A percentile compares a stretch with the other conserved stretches of the same genome.
These are phyloP conservation scores for Hymenoscyphus linearis DNA, from an alignment of 2,329 filamentous ascomycete species.

Conservation along the genomic window DNA sequence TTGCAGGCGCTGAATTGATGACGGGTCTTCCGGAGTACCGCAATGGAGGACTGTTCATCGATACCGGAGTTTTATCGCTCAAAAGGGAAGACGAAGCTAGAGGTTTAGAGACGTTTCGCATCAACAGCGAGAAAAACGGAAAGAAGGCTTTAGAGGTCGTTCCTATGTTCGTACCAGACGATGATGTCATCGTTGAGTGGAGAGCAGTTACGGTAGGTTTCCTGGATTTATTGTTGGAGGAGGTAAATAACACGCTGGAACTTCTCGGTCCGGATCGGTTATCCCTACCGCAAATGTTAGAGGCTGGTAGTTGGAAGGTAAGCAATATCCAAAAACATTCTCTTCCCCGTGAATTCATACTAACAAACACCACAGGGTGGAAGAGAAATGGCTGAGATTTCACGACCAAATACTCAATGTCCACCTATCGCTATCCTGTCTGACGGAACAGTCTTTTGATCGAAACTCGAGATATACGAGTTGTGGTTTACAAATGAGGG, in stretches of 20 bases:
- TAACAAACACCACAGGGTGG: constrained; percentile 59
- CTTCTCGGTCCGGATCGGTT: constrained; percentile 66
- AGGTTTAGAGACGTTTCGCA: constrained; percentile 63
- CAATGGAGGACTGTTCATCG: constrained; percentile 82
- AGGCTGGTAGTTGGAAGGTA: constrained; percentile 98
- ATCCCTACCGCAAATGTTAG: constrained; percentile 80
- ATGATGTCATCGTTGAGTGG: constrained; percentile 79
- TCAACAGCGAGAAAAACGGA: constrained; percentile 67
- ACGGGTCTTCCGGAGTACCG: constrained; percentile 89
- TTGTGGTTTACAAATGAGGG: too few relatives aligned
- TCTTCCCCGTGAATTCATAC: constrained; percentile 1
- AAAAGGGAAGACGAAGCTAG: constrained; percentile 65
- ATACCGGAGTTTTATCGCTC: constrained; percentile 74
- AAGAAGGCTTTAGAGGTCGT: constrained; percentile 69
- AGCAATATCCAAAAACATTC: constrained; percentile 8
- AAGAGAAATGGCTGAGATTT: constrained; percentile 91
- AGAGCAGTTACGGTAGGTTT: constrained; percentile 70
- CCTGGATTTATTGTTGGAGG: constrained; percentile 62
- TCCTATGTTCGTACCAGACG: constrained; percentile 65
- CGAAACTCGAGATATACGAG: not conserved
- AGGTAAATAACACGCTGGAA: constrained; percentile 64
- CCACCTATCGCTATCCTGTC: constrained; percentile 94
- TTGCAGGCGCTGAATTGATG: constrained; percentile 73
- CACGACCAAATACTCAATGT: constrained; percentile 78
- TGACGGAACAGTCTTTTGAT: constrained; percentile 90